Base-by-base conservation (phyloP, 2,329 filamentous ascomycete genomes). In the Aspergillus neotritici region DNA sequence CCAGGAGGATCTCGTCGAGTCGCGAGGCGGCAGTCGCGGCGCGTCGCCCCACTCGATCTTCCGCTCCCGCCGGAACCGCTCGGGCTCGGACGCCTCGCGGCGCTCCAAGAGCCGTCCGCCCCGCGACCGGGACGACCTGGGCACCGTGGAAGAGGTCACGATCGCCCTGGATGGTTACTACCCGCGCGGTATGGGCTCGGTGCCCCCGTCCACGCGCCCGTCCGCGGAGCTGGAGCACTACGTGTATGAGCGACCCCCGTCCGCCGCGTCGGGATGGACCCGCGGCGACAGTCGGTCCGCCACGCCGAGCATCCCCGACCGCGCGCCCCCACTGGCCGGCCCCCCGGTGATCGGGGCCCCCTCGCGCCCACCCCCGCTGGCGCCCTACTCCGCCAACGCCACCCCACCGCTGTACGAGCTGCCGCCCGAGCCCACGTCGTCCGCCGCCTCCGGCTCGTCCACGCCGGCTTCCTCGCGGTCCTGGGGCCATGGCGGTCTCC, bases 91-190 rank as follows among this genome's bases (percentile, higher is more conserved):
- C 41, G 66, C 72, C 3, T 73, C 71, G 40, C 71, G 70, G 21
- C 72, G 77, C 21, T 79, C 77, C 6, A 73, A 73, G 49, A 80
- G 77, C 55, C 73, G 74, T 33, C 65, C 67, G 34, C 65, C 71
- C 34, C 72, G 73, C 21, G 75, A 80, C 30, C 74, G 74, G 25
- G 76, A 80, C 40, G 77, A 80, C 51, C 56, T 77, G 3, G 71
- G 72, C 46, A 68, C 73, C n/a, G 70, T 77, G 59, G 61, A 66
- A 3, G 74, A 76, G 56, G 69, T 13, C 60, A 62, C 28, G 54
- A 56, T 2, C 59, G 53, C 13, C 54, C 54, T 33, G 50, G 52
- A 9, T 4, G 60, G 61, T 14, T 50, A 50, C 35, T 54, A 58
- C 33, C 50, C 51, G 12, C 54, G 55, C n/a, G 43, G 52, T 16